phyloP scores from a whole-genome alignment of 2,329 filamentous ascomycete genomes.

The Colletotrichum nymphaeae region DNA sequence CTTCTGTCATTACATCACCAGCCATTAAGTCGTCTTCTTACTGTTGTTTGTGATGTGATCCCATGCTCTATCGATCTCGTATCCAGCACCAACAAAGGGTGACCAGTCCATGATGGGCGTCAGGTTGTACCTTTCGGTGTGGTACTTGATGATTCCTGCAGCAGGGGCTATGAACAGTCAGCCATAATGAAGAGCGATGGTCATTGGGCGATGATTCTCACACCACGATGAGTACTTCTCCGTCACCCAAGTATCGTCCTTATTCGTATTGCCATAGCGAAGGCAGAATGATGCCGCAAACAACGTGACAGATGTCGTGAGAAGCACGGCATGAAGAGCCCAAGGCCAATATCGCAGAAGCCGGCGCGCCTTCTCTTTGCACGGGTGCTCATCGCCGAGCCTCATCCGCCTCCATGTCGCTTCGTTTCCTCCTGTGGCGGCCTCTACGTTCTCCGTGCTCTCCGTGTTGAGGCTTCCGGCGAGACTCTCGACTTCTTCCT shows the following conservation, averaged over 20 bases:
- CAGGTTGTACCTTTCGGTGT: slow-evolving; percentile 61
- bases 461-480: slow-evolving; percentile 34
- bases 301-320: slow-evolving; percentile 52
- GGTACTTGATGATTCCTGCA: slow-evolving; percentile 58
- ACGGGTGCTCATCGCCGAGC: slow-evolving; percentile 41
- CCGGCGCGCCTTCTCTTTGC: slow-evolving; percentile 35
- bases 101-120: slow-evolving; percentile 56
- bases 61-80: slow-evolving; percentile 69
- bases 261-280: slow-evolving; percentile 45
- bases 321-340: slow-evolving; percentile 52
- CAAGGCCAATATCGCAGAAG: slow-evolving; percentile 50
- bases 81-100: slow-evolving; percentile 65
- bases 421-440: background rate
- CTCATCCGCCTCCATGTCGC: slow-evolving; percentile 33
- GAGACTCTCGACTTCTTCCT: slow-evolving; percentile 37
- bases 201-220: slow-evolving; percentile 43
- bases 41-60: slow-evolving; percentile 61
- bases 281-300: slow-evolving; percentile 54
- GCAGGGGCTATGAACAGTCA: slow-evolving; percentile 54
- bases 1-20: slow-evolving; percentile 28
- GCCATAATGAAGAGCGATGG: background rate
- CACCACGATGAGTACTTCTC: slow-evolving; percentile 57
- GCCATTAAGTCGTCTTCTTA: slow-evolving; percentile 34
- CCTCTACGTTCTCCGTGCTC: slow-evolving; percentile 10
- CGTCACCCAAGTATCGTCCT: slow-evolving; percentile 47